phyloP scores from a whole-genome alignment of 2,329 filamentous ascomycete genomes.

The Calonectria fujianensis region DNA sequence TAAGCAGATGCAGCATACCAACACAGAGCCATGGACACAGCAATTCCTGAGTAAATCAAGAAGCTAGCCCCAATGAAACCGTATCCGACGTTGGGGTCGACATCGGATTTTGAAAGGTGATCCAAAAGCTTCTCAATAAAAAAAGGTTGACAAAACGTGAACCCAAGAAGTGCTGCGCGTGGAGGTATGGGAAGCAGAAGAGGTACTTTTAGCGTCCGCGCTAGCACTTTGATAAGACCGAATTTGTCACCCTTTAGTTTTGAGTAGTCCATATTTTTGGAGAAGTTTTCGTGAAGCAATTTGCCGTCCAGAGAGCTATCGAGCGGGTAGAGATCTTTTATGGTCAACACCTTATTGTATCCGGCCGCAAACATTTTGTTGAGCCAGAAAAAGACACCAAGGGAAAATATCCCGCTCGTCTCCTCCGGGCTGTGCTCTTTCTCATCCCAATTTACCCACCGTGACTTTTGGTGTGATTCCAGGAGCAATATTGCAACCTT shows the following conservation, averaged over 20 bases:
- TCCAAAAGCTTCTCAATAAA: conserved; percentile 58
- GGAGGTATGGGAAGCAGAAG: conserved; percentile 32
- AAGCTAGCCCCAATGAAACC: conserved; percentile 62
- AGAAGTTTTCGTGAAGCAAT: conserved; percentile 24
- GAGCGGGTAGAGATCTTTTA: conserved; percentile 37
- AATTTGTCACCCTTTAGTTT: conserved; percentile 33
- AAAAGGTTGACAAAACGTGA: conserved; percentile 64
- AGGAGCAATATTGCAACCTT: conserved; percentile 60
- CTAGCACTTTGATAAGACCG: conserved; percentile 21
- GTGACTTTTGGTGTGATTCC: conserved; percentile 60
- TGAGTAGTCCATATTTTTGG: conserved; percentile 29
- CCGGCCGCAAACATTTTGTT: conserved; percentile 51
- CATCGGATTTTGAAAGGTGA: conserved; percentile 50
- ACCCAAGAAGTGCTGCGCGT: conserved; percentile 44
- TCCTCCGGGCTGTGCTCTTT: conserved; percentile 59
- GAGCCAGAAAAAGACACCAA: conserved; percentile 56
- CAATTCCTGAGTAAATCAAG: conserved; percentile 64
- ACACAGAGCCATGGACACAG: conserved; percentile 43
- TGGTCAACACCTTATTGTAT: conserved; percentile 22
- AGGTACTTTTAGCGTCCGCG: conserved; percentile 18
- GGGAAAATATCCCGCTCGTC: conserved; percentile 53
- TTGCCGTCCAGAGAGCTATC: conserved; percentile 25
- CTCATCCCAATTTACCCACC: conserved; percentile 59
- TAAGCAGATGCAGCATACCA: conserved; percentile 8
- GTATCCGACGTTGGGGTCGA: conserved; percentile 51